phyloP scores from a whole-genome alignment of 805 yeast species.

The Ogataea nakhonphanomensis region DNA sequence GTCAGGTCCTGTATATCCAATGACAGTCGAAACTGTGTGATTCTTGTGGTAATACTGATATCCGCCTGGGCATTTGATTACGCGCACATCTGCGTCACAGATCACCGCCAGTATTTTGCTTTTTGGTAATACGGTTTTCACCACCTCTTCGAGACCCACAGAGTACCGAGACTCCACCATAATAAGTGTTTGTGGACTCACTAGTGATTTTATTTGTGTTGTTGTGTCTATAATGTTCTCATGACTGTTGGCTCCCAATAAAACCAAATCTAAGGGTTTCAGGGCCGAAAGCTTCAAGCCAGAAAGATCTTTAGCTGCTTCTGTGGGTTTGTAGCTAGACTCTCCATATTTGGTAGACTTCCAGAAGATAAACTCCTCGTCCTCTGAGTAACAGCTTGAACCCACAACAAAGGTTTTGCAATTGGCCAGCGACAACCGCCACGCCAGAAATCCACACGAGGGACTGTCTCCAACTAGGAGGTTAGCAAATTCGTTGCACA shows the following conservation, averaged over 20 bases:
- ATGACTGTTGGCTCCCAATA: conserved; percentile 18
- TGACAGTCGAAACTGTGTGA: conserved; percentile 22
- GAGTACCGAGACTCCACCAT: conserved; percentile 27
- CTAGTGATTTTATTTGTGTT: conserved; percentile 4
- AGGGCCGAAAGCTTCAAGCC: conserved; percentile 7
- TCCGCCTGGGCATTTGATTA: conserved; percentile 7
- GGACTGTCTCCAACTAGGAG: conserved; percentile 31
- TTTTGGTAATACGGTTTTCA: conserved; percentile 13
- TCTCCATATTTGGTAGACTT: conserved; percentile 19
- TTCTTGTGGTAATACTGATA: conserved; percentile 24
- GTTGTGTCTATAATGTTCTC: conserved; percentile 10
- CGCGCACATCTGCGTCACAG: conserved; percentile 26
- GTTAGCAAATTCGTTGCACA: conserved; percentile 3
- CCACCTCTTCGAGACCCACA: conserved; percentile 19
- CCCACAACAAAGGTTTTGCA: conserved; percentile 20
- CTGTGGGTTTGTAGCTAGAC: conserved; percentile 11
- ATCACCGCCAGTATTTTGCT: conserved; percentile 20
- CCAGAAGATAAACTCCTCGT: conserved; percentile 17
- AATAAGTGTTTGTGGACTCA: conserved; percentile 22
- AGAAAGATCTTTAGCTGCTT: conserved; percentile 4
- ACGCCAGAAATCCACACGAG: conserved; percentile 27
- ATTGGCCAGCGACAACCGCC: conserved; percentile 25
- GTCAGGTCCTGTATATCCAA: conserved; percentile 21
- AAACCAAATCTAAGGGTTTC: conserved; percentile 21
- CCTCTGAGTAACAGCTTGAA: conserved; percentile 13